Percentiles rank a stretch among this genome's conserved stretches.
Evolutionary conservation across 805 yeast genomes (phyloP).

Genomic region (Candida sithepensis): DNA sequence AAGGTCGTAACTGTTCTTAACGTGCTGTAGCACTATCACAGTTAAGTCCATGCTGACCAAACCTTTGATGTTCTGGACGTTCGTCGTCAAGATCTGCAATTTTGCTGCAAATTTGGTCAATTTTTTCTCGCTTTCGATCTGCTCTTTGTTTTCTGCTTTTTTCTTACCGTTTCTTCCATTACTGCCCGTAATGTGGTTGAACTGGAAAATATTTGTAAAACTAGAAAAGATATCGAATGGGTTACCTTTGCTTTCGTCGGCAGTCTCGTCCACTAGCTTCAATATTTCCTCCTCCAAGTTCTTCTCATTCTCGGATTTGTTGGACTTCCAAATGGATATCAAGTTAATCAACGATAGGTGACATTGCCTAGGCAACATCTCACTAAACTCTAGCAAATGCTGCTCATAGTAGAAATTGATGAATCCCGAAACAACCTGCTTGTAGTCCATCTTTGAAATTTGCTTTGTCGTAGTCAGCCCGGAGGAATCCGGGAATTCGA

Average conservation of each 20-base stretch:
- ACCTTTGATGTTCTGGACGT: constrained; percentile 70
- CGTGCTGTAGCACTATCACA: constrained; percentile 63
- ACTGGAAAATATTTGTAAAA: constrained; percentile 59
- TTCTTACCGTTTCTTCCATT: constrained; percentile 15
- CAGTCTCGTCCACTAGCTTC: constrained; percentile 28
- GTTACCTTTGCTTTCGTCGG: constrained; percentile 28
- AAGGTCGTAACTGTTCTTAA: constrained; percentile 60
- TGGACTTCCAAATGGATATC: constrained; percentile 38
- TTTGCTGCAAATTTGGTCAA: constrained; percentile 74
- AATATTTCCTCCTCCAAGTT: constrained; percentile 36
- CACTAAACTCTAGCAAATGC: constrained; percentile 32
- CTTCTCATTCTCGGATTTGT: constrained; percentile 35
- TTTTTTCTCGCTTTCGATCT: constrained; percentile 20
- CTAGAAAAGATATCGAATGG: constrained; percentile 53
- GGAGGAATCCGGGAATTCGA: constrained; percentile 27
- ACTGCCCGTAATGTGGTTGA: constrained; percentile 15
- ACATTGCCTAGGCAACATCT: constrained; percentile 31
- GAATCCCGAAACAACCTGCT: constrained; percentile 27
- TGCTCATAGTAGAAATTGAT: constrained; percentile 35
- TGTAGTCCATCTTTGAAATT: constrained; percentile 26
- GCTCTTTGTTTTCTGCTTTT: constrained; percentile 27
- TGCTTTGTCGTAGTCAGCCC: constrained; percentile 3
- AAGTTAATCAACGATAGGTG: constrained; percentile 25
- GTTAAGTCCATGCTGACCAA: constrained; percentile 81
- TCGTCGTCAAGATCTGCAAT: constrained; percentile 69